Conservation (phyloP, 148 eudicot genomes). For the Mesembryanthemum crystallinum region DNA sequence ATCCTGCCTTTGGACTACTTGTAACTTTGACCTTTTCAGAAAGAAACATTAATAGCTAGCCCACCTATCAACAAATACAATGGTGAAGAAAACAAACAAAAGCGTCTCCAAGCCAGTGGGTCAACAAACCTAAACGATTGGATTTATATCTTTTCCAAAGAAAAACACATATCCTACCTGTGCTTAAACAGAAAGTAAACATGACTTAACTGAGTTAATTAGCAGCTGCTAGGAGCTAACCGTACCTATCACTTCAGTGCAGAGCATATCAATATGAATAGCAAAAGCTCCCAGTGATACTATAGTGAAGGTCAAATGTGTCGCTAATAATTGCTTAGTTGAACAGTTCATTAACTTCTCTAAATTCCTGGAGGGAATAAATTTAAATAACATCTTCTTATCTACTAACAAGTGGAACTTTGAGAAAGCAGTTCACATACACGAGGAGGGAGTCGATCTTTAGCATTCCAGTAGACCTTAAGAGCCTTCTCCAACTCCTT, state of each 20-base stretch:
- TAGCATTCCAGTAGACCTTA: conserved; percentile 80
- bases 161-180: too few relatives aligned
- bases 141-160: too few relatives aligned
- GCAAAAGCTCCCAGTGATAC: background rate
- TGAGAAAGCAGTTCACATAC: conserved; percentile 38
- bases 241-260: background rate
- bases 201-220: too few relatives aligned
- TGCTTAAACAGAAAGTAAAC: too few relatives aligned
- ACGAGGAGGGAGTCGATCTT: conserved; percentile 94
- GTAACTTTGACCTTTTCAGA: too few relatives aligned
- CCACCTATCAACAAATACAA: too few relatives aligned
- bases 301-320: background rate
- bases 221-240: too few relatives aligned
- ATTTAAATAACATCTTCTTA: background rate
- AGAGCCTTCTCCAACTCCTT: conserved; percentile 94
- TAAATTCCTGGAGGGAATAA: background rate
- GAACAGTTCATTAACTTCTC: background rate
- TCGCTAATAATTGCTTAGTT: background rate
- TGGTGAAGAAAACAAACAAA: too few relatives aligned
- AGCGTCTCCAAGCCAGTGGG: too few relatives aligned
- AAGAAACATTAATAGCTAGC: too few relatives aligned
- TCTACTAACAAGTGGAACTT: background rate
- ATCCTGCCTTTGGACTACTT: too few relatives aligned
- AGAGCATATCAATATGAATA: background rate
- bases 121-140: too few relatives aligned